Evolutionary conservation across 2,329 filamentous ascomycete species (phyloP), one percentile per base, ranked within the genome.

Genomic region (Ascochyta viciae-villosae): DNA sequence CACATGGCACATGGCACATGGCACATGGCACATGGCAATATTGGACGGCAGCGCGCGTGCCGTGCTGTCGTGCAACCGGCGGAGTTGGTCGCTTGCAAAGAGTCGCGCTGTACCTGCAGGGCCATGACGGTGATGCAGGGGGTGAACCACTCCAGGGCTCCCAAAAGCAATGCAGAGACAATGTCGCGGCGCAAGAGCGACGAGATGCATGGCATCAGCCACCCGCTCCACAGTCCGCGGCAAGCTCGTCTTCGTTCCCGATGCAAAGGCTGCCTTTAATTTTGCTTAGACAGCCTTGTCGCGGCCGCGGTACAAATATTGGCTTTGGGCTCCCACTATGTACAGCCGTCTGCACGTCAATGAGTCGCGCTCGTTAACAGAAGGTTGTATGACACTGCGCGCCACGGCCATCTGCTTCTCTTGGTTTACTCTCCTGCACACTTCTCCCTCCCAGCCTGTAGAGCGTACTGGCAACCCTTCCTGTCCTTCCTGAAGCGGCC

Each of bases 301-400:
- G 42, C 34, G 53, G 47, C 42, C 42, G 34, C 27, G 46, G 24
- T 43, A 47, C 50, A 56, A 50, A 42, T 56, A 50, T 56, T 56
- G 53, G 53, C 53, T 37, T 56, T 43, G 46, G 53, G 53, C 53
- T 37, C 53, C 41, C 53, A 47, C 37, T 26, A 43, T 31, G 5
- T 55, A 22, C 53, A 50, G 53, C 47, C 47, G 53, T 56, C 53
- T 56, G 53, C 53, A 56, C 47, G 47, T 50, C 53, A 56, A 51
- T 51, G 53, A 56, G 46, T 56, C 47, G 53, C 48, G 53, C 42
- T 48, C 37, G 42, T 51, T 26, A 29, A 24, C 16, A 42, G 48
- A 35, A 34, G 26, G 16, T 39, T 56, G 53, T 51, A 51, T 56
- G 43, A 51, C 47, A 51, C 29, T 35, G 22, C 42, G 47, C 42